Percentiles rank a stretch among this genome's conserved stretches.
These are phyloP conservation scores for Ceriops tagal DNA, from an alignment of 345 rosid species.

Conservation along the genomic window DNA sequence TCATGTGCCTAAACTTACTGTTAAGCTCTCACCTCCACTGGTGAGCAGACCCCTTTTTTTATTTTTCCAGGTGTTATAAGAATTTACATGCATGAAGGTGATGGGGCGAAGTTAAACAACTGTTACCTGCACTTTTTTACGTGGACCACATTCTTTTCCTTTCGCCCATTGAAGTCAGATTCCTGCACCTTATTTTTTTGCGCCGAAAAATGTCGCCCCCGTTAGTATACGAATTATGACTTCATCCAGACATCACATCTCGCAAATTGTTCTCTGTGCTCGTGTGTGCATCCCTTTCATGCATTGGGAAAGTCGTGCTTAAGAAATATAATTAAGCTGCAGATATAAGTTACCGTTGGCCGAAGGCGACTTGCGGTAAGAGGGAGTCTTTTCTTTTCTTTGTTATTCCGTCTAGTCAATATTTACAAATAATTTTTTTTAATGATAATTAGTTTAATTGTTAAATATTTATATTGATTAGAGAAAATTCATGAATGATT, in stretches of 20 bases:
- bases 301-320: not conserved
- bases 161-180: constrained; percentile 67
- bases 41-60: too few relatives aligned
- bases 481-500: too few relatives aligned
- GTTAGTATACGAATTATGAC: constrained; percentile 2
- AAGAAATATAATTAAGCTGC: not conserved
- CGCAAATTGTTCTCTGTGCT: not conserved
- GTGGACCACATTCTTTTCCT: constrained; percentile 76
- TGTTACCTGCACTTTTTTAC: constrained; percentile 85
- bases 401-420: too few relatives aligned
- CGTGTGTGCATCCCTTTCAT: not conserved
- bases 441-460: too few relatives aligned
- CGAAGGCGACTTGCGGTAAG: not conserved
- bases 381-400: too few relatives aligned
- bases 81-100: too few relatives aligned
- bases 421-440: too few relatives aligned
- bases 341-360: not conserved
- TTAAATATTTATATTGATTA: too few relatives aligned
- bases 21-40: too few relatives aligned
- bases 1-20: too few relatives aligned
- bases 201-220: not conserved
- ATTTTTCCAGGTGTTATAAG: too few relatives aligned
- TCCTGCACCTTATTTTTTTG: constrained; percentile 55
- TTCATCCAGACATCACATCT: not conserved
- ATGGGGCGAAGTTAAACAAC: constrained; percentile 14